Base-by-base conservation (phyloP, 768 basidiomycete genomes). In the Termitomyces sp. region DNA sequence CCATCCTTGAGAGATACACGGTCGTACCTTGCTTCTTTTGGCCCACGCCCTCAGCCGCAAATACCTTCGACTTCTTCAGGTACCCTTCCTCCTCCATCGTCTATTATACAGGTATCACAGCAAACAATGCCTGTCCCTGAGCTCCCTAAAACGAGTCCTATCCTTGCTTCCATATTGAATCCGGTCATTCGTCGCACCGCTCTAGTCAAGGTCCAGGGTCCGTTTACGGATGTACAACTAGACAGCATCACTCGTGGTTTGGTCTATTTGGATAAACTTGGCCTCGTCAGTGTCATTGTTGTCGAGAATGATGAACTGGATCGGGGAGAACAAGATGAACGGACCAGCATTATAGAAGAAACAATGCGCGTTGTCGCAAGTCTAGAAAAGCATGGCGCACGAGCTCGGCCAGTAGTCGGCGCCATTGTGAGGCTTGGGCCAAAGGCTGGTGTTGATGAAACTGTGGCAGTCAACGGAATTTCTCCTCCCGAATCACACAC, bases 191-290 rank as follows among this genome's bases (percentile, higher is more conserved):
- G 85, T 43, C 87, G 92, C 51, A 96, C 97, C 0, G 93, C 95
- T 5, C 83, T 99, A 15, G 95, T 99, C 62, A 98, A 98, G 72
- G 75, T 98, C 2, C 97, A 98, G 69, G 93, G 95, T 10, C 97
- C 97, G 2, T 98, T 98, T 67, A 88, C 84, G 10, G 88, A 96
- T 70, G 79, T 85, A 8, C 97, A 98, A 64, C 83, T 98, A 55
- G 91, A 96, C 60, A 95, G 94, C 68, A 92, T 99, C 61, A 85
- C 89, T 40, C 82, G 88, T 40, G 97, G 97, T 51, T 82, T 99
- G 75, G 90, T 95, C 40, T 94, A 97, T 68, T 82, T 99, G 45
- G 91, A 96, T 69, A 96, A 95, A 66, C 86, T 98, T 17, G 97
- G 97, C 2, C 79, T 99, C 19, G 90, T 98, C 63, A 90, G 90